Conservation (phyloP, 2,329 filamentous ascomycete genomes). For the Ascochyta pisi region DNA sequence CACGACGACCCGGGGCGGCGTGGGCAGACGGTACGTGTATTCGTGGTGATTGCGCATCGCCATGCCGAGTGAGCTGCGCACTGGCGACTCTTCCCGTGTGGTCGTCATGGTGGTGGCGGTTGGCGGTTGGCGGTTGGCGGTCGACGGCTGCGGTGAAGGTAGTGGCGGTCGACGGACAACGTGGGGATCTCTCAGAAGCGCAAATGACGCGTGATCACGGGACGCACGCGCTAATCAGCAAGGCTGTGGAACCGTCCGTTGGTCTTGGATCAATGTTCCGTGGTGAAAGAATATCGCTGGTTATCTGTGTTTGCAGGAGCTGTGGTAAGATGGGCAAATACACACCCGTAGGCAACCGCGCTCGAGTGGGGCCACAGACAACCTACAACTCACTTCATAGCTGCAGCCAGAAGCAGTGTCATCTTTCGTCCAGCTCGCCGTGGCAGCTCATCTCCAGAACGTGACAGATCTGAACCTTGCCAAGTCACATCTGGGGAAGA, state of each 20-base stretch:
- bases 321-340: no score
- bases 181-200: constrained; percentile 10
- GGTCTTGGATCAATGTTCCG: neutral
- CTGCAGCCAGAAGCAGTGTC: neutral
- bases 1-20: constrained; percentile 57
- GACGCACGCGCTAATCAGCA: constrained; percentile 1
- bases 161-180: neutral
- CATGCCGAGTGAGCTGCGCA: constrained; percentile 37
- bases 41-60: constrained; percentile 43
- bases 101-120: constrained; percentile 21
- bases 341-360: constrained; percentile 10
- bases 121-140: neutral
- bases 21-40: constrained; percentile 56
- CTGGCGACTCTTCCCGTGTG: constrained; percentile 35
- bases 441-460: neutral
- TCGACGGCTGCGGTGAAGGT: neutral
- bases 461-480: neutral
- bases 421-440: neutral
- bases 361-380: constrained; percentile 1
- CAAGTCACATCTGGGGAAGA: neutral
- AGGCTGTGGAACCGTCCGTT: neutral
- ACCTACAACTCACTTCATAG: neutral
- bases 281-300: neutral
- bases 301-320: no score
- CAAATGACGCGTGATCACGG: constrained; percentile 15